phyloP scores from a whole-genome alignment of 768 basidiomycete genomes.

The Trametes maxima region DNA sequence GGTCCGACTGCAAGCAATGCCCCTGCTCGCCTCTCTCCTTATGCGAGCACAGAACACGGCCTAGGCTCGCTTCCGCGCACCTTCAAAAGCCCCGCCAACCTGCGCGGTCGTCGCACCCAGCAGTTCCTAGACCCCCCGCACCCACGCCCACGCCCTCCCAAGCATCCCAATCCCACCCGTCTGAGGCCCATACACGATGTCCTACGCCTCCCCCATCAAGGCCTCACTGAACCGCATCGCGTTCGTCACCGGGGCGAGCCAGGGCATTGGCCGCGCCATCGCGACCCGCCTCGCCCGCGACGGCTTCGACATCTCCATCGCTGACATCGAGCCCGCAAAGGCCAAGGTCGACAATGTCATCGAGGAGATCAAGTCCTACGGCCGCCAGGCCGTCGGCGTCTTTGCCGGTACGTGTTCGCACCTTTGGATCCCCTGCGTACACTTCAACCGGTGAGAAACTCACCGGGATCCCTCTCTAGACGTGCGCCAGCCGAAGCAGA shows the following conservation, averaged over 20 bases:
- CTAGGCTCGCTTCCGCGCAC: neutral
- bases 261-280: conserved; percentile 53
- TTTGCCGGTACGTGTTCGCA: conserved; percentile 26
- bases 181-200: conserved; percentile 2
- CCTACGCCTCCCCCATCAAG: conserved; percentile 30
- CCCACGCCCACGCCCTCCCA: neutral
- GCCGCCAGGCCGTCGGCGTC: conserved; percentile 34
- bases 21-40: neutral
- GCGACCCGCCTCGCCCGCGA: conserved; percentile 49
- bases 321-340: conserved; percentile 40
- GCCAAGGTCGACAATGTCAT: conserved; percentile 29
- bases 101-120: neutral
- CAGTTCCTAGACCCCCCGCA: too few relatives aligned
- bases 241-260: conserved; percentile 47
- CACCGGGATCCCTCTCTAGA: conserved; percentile 19
- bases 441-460: neutral
- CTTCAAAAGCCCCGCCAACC: conserved; percentile 4
- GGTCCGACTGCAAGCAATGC: conserved; percentile 6
- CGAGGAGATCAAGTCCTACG: conserved; percentile 34
- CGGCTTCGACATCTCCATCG: conserved; percentile 50
- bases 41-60: neutral
- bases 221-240: conserved; percentile 38
- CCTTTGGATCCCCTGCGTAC: neutral
- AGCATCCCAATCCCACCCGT: neutral
- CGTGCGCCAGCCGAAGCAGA: conserved; percentile 33